Percentiles rank a stretch among this genome's conserved stretches.
phyloP scores from a whole-genome alignment of 345 rosid species.

The Excoecaria cochinchinensis region DNA sequence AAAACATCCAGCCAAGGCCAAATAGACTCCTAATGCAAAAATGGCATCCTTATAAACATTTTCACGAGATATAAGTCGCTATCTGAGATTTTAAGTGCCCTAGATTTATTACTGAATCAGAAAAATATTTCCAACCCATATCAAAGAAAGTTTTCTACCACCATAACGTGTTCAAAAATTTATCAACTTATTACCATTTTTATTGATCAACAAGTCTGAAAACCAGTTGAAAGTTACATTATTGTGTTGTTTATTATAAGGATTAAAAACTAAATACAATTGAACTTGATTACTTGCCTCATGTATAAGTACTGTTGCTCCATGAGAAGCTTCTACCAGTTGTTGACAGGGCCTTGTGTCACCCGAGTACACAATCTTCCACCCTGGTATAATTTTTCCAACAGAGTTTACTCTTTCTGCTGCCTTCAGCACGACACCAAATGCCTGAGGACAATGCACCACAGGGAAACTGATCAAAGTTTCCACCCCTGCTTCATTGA shows the following conservation, averaged over 20 bases:
- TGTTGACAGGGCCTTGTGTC: slow-evolving; percentile 94
- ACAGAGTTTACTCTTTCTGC: slow-evolving; percentile 58
- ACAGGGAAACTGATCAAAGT: slow-evolving; percentile 82
- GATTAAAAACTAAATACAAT: not conserved
- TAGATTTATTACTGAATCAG: no score
- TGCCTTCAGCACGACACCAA: slow-evolving; percentile 69
- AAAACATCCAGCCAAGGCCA: no score
- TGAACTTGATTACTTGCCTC: slow-evolving; percentile 50
- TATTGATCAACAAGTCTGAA: no score
- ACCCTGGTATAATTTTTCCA: slow-evolving; percentile 77
- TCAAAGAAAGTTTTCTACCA: no score
- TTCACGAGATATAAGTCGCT: no score
- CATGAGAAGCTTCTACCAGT: slow-evolving; percentile 61
- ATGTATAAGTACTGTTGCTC: slow-evolving; percentile 85
- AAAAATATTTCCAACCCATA: no score
- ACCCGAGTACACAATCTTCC: slow-evolving; percentile 95
- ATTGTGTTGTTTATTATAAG: not conserved
- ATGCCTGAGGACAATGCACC: slow-evolving; percentile 92
- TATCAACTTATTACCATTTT: no score
- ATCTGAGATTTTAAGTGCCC: no score
- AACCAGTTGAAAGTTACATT: no score
- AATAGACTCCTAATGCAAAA: no score
- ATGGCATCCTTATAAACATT: no score
- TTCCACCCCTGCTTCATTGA: slow-evolving; percentile 61
- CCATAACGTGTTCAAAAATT: no score